Percentiles rank a stretch among this genome's conserved stretches.
phyloP scores from a whole-genome alignment of 2,329 filamentous ascomycete genomes.

The Colletotrichum melonis region DNA sequence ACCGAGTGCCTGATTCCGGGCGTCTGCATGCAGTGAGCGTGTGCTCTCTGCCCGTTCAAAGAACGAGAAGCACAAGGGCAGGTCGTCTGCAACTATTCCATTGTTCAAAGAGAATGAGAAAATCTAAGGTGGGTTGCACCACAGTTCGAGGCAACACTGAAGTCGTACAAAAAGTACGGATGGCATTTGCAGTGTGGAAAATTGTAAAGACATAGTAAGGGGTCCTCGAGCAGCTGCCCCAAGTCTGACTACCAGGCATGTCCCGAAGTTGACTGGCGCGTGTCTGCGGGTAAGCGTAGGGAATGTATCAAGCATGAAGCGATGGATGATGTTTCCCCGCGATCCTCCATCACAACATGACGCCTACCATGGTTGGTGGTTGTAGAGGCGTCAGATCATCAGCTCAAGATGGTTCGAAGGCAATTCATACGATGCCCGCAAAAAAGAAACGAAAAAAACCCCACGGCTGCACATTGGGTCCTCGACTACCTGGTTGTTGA shows the following conservation, averaged over 20 bases:
- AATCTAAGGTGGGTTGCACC: conserved; percentile 18
- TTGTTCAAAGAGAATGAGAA: background rate
- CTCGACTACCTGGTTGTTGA: conserved; percentile 17
- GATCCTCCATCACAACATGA: conserved; percentile 14
- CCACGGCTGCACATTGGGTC: background rate
- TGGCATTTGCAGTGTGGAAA: conserved; percentile 29
- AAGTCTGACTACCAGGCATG: background rate
- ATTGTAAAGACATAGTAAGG: background rate
- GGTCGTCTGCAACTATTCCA: background rate
- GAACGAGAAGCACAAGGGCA: background rate
- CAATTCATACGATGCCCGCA: conserved; percentile 30
- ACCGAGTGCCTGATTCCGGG: background rate
- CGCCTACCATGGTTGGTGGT: conserved; percentile 12
- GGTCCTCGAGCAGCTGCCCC: background rate
- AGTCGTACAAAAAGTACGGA: conserved; percentile 16
- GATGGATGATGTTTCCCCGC: conserved; percentile 14
- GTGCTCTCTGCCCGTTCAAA: background rate
- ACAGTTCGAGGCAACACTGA: background rate
- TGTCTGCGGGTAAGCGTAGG: conserved; percentile 6
- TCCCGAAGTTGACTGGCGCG: background rate
- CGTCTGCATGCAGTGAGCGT: conserved; percentile 1
- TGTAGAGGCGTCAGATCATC: conserved; percentile 25
- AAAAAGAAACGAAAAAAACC: conserved; percentile 20
- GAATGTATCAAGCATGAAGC: conserved; percentile 7
- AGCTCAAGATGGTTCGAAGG: conserved; percentile 19